Evolutionary conservation across 192 early-diverging fungal species (phyloP).

Genomic region (Thamnidium elegans): DNA sequence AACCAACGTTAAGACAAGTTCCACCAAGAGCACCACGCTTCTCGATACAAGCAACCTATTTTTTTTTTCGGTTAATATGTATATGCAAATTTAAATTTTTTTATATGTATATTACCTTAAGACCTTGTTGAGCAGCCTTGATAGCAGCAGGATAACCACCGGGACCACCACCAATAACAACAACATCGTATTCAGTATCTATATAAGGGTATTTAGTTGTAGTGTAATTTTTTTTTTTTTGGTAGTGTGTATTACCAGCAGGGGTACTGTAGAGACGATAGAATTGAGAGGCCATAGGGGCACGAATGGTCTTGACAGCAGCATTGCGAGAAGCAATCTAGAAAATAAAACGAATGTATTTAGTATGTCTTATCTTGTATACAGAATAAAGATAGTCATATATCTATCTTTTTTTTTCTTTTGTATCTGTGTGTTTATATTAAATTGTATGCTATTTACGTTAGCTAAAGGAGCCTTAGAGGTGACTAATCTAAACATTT

Average conservation of each 20-base stretch:
- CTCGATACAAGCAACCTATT: conserved; percentile 93
- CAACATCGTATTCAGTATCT: conserved; percentile 67
- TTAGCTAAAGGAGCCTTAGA: too few relatives aligned
- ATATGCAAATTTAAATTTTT: neutral
- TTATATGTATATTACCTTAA: conserved; percentile 66
- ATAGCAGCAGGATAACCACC: conserved; percentile 99
- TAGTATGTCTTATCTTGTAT: too few relatives aligned
- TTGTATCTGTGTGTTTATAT: too few relatives aligned
- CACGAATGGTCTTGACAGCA: conserved; percentile 27
- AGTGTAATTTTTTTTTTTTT: too few relatives aligned
- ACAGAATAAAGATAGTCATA: too few relatives aligned
- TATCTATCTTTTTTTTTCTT: too few relatives aligned
- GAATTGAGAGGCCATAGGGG: conserved; percentile 29
- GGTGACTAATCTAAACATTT: too few relatives aligned
- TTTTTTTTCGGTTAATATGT: neutral
- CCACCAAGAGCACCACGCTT: conserved; percentile 94
- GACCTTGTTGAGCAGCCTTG: conserved; percentile 96
- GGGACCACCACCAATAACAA: conserved; percentile 94
- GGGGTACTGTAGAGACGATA: conserved; percentile 35
- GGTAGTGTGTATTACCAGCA: conserved; percentile 20
- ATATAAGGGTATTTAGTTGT: neutral
- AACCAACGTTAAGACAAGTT: conserved; percentile 98
- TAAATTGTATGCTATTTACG: too few relatives aligned
- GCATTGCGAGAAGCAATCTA: conserved; percentile 37
- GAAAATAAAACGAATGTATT: neutral